Evolutionary conservation across 768 basidiomycete genomes (phyloP), one percentile per base, ranked within the genome.

Genomic region (Pholiota molesta): DNA sequence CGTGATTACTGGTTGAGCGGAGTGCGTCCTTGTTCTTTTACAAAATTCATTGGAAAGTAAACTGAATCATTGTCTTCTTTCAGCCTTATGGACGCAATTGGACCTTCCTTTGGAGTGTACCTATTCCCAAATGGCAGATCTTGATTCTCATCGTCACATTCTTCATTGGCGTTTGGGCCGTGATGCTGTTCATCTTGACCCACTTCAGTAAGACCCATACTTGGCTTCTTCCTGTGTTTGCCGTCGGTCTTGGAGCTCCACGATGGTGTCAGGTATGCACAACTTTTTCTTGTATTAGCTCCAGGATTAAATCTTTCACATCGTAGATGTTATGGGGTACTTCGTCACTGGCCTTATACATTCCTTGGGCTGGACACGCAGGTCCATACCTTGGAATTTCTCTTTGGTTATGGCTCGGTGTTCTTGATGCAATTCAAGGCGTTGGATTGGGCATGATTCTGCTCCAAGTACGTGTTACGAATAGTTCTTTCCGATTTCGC

Each of bases 321-420:
- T 53, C 59, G 21, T 58, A 88, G 86, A 97, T 95, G 87, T 77
- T 95, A 52, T 97, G 95, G 95, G 95, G 95, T 69, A 95, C 94
- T 9, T 97, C 95, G 5, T 95, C 94, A 33, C 83, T 97, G 47
- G 95, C 93, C 4, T 77, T 95, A 16, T 97, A 97, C 72, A 90
- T 97, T 61, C 94, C 95, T 5, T 97, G 95, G 95, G 95, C 91
- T 2, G 94, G 95, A 11, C 71, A 71, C 11, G 86, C 82, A 3
- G 95, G 95, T 17, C 93, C 95, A 23, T 97, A 96, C 72, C 86
- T 97, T 59, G 94, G 94, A 45, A 84, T 94, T 29, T 91, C 90
- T 28, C 78, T 97, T 33, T 97, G 95, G 95, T 80, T 97, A 45
- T 97, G 95, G 95, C 83, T 97, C 10, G 95, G 95, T 69, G 95